Base-by-base conservation (phyloP, 306 rosid species). In the Pyrus bretschneideri region DNA sequence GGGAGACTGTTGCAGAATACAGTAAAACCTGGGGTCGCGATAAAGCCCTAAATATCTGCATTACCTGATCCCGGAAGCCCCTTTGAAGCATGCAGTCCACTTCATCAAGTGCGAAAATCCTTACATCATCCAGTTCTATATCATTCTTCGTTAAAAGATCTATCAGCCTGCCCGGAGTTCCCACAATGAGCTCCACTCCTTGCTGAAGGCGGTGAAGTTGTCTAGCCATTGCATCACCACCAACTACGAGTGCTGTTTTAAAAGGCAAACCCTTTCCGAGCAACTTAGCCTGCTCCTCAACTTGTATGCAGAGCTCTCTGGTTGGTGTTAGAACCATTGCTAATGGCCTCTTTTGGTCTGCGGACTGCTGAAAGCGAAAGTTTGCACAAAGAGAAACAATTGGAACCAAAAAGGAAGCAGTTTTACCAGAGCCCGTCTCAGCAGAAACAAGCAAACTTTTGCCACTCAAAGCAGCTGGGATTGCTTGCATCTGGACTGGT, bases 401-500 rank as follows among this genome's bases (percentile, higher is more conserved):
- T 11, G 97, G 96, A 81, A 90, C 83, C 35, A 93, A 81, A 85
- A 87, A 90, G 9, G 97, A 93, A 72, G 91, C 88, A 22, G 96
- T 86, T 86, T 90, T 93, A 60, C 97, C 97, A 4, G 96, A 93
- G 57, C 97, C 96, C 1, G 96, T 93, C 71, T 83, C 86, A 0
- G 96, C 97, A 44, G 93, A 87, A 73, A 93, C 91, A 65, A 93
- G 91, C 86, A 88, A 81, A 85, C 77, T 90, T 85, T 85, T 93
- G 19, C 96, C 89, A 31, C 6, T 44, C 87, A 83, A 83, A 75
- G 96, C 90, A 79, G 90, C 87, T 38, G 97, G 97, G 22, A 93
- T 88, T 76, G 96, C 92, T 86, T 93, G 97, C 97, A 90, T 93
- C 83, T 93, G 97, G 30, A 93, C 92, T 80, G 97, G 88, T 10